Conservation (phyloP, 1,284 basidiomycete genomes). For the Tilletia horrida region DNA sequence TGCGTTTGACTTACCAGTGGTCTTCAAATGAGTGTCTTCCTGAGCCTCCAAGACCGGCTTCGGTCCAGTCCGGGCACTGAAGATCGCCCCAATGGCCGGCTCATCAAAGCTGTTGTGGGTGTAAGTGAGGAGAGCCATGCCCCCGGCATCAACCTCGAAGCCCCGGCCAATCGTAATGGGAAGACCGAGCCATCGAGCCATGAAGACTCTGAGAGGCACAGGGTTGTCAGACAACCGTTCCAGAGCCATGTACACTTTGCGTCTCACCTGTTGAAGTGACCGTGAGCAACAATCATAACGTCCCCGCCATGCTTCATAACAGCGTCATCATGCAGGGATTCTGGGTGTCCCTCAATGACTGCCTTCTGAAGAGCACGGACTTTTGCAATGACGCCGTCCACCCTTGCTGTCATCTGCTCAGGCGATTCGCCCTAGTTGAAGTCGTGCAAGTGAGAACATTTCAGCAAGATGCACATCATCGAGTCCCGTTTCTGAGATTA, state of each 20-base stretch:
- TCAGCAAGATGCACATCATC: too few relatives aligned
- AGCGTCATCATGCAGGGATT: conserved; percentile 23
- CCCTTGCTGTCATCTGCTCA: conserved; percentile 42
- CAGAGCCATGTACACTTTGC: neutral
- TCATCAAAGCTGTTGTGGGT: conserved; percentile 48
- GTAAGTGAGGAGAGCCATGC: conserved; percentile 50
- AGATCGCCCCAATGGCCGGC: conserved; percentile 48
- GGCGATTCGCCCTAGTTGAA: conserved; percentile 37
- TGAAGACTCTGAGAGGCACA: conserved; percentile 31
- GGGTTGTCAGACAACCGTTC: neutral
- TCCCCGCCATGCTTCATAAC: conserved; percentile 40
- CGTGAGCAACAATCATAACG: conserved; percentile 49
- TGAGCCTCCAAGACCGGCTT: conserved; percentile 17
- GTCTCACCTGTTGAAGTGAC: conserved; percentile 44
- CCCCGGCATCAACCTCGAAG: conserved; percentile 51
- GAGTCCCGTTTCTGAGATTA: too few relatives aligned
- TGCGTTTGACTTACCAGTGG: neutral
- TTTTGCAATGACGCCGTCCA: conserved; percentile 44
- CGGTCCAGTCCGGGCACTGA: conserved; percentile 44
- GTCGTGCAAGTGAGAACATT: neutral
- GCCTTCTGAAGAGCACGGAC: conserved; percentile 42
- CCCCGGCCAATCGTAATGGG: conserved; percentile 38
- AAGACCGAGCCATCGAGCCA: conserved; percentile 48
- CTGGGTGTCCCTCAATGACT: conserved; percentile 30
- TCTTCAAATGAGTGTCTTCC: conserved; percentile 3